Evolutionary conservation across 1,284 basidiomycete genomes (phyloP), one percentile per base, ranked within the genome.

Genomic region (Tylopilus sp.): DNA sequence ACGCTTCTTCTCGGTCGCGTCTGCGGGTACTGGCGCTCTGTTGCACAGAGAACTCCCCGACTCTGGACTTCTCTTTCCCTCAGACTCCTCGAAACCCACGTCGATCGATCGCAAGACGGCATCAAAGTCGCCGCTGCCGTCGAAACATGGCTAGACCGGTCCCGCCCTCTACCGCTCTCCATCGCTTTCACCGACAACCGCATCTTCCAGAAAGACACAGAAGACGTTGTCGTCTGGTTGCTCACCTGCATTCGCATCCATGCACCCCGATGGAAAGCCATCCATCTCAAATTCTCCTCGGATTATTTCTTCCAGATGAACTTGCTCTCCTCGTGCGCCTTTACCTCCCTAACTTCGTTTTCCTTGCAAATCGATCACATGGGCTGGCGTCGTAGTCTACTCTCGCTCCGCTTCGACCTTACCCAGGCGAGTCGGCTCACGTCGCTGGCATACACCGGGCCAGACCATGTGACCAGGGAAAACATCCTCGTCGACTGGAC

Each of bases 361-460:
- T 57, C 60, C 12, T 43, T 55, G 6, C 63, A 65, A 25, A 50
- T 53, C n/a, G 60, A 62, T 18, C 60, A 65, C 42, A 65, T 61
- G 60, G 60, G 60, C 21, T 61, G 60, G 60, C 63, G 63, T 18
- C 46, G 52, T 23, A 48, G 60, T 23, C 47, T 57, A 11, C 49
- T 49, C 30, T 63, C 60, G 15, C 43, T 65, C 15, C 28, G n/a
- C 13, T 44, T 65, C 21, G 60, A 65, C 38, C 57, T 62, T 25
- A 13, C 43, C 0, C 49, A 45, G 7, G 56, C 63, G 1, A 36
- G 3, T 12, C 57, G 11, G 23, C 63, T 62, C 34, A 58, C 45
- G 6, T 55, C 61, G 11, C 39, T 62, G n/a, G 57, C 59, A 4
- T 62, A 60, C 39, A 60, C 63, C 12, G 63, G 63, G 3, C 60